Conservation (phyloP, 2,329 filamentous ascomycete species). For the Colletotrichum lini region DNA sequence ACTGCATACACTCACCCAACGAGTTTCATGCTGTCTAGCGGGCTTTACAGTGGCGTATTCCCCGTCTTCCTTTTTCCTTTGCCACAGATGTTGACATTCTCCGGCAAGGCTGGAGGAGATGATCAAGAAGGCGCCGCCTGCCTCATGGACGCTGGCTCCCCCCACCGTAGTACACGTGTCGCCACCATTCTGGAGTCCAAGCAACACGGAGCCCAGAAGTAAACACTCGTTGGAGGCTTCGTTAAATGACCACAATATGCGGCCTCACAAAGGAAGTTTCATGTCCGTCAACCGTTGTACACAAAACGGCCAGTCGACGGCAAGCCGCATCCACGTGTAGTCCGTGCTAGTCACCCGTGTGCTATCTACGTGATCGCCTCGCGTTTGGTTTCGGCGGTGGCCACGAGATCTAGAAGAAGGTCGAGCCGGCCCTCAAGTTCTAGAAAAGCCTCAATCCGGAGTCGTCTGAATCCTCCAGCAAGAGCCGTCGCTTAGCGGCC, state of each 20-base stretch:
- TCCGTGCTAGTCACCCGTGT: slow-evolving; percentile 26
- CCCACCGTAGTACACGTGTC: background rate
- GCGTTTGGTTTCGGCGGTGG: slow-evolving; percentile 22
- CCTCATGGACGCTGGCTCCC: background rate
- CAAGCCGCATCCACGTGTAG: slow-evolving; percentile 35
- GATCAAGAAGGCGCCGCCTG: background rate
- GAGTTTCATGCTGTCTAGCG: background rate
- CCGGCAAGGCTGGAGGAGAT: background rate
- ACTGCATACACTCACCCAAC: background rate
- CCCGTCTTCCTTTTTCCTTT: background rate
- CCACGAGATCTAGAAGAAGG: slow-evolving; percentile 20
- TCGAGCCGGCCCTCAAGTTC: slow-evolving; percentile 22
- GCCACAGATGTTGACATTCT: slow-evolving; percentile 1
- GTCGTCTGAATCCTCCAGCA: background rate
- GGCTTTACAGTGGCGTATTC: background rate
- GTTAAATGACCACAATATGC: background rate
- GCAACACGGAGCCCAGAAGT: background rate
- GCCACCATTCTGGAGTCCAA: background rate
- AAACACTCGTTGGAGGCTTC: background rate
- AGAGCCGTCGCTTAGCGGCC: background rate
- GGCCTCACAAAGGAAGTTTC: slow-evolving; percentile 23
- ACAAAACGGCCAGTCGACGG: slow-evolving; percentile 20
- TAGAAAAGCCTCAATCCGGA: slow-evolving; percentile 6
- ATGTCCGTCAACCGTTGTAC: slow-evolving; percentile 25
- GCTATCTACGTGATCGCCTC: slow-evolving; percentile 28